phyloP scores from a whole-genome alignment of 345 rosid species.

The Kandelia obovata region DNA sequence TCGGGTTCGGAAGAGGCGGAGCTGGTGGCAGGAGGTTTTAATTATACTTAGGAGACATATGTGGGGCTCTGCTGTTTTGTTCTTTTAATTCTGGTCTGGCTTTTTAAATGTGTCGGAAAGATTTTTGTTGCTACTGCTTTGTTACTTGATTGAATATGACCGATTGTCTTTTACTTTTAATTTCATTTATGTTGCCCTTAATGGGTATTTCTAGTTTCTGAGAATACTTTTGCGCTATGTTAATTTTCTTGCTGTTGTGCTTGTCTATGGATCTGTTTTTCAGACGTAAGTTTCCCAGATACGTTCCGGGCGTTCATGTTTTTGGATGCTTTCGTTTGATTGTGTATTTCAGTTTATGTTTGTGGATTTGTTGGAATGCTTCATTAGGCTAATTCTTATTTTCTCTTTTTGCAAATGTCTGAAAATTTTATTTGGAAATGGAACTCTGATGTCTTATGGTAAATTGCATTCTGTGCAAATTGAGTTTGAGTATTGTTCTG shows the following conservation, averaged over 20 bases:
- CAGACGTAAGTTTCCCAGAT: too few species aligned
- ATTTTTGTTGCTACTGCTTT: neutral
- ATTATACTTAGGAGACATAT: neutral
- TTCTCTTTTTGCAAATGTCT: too few species aligned
- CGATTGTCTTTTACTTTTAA: neutral
- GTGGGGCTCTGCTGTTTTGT: neutral
- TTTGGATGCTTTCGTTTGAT: too few species aligned
- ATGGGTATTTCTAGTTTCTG: neutral
- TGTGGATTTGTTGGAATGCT: too few species aligned
- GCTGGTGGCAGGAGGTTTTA: slow-evolving; percentile 37
- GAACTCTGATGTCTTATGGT: too few species aligned
- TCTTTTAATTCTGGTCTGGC: neutral
- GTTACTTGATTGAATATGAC: neutral
- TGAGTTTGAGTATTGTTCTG: too few species aligned
- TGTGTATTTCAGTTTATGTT: too few species aligned
- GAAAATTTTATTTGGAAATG: too few species aligned
- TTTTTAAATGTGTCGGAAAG: neutral
- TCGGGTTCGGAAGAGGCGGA: slow-evolving; percentile 34
- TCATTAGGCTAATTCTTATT: too few species aligned
- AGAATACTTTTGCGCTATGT: neutral
- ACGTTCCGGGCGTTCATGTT: too few species aligned
- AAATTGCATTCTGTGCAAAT: too few species aligned
- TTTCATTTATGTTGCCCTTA: neutral
- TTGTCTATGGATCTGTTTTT: too few species aligned
- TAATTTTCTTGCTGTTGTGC: neutral